A percentile compares a stretch with the other conserved stretches of the same genome.
These are phyloP conservation scores for Russula sp. DNA, from an alignment of 768 basidiomycete species.

Conservation along the genomic window DNA sequence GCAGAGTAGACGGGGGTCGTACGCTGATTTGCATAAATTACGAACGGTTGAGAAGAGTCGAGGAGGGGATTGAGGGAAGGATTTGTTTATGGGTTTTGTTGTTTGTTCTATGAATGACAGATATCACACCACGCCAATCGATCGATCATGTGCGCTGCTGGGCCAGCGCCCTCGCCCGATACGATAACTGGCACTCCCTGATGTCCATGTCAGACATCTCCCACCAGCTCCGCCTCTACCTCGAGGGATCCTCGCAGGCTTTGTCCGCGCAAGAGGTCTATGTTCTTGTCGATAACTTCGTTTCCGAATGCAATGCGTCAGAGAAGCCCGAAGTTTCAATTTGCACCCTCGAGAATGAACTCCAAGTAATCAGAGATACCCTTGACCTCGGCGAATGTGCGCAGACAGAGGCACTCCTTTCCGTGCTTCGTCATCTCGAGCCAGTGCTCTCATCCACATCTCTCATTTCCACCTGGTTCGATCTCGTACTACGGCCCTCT, in stretches of 20 bases:
- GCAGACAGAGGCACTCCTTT: slow-evolving; percentile 62
- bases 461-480: slow-evolving; percentile 75
- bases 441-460: slow-evolving; percentile 56
- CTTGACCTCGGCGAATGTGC: slow-evolving; percentile 55
- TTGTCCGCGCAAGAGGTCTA: slow-evolving; percentile 44
- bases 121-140: background rate
- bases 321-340: slow-evolving; percentile 39
- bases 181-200: background rate
- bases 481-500: slow-evolving; percentile 68
- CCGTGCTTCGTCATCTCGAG: slow-evolving; percentile 53
- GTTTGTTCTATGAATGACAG: background rate
- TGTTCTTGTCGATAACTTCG: slow-evolving; percentile 47
- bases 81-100: background rate
- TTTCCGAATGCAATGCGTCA: slow-evolving; percentile 41
- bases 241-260: slow-evolving; percentile 48
- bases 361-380: slow-evolving; percentile 52
- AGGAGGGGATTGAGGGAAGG: background rate
- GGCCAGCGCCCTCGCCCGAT: too few species aligned
- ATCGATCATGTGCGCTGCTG: background rate
- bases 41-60: slow-evolving; percentile 26
- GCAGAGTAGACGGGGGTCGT: slow-evolving; percentile 58
- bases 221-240: slow-evolving; percentile 49
- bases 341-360: slow-evolving; percentile 54
- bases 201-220: slow-evolving; percentile 32
- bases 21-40: slow-evolving; percentile 73